Conservation (phyloP, 805 yeast genomes). For the Candida khao-thaluensis region DNA sequence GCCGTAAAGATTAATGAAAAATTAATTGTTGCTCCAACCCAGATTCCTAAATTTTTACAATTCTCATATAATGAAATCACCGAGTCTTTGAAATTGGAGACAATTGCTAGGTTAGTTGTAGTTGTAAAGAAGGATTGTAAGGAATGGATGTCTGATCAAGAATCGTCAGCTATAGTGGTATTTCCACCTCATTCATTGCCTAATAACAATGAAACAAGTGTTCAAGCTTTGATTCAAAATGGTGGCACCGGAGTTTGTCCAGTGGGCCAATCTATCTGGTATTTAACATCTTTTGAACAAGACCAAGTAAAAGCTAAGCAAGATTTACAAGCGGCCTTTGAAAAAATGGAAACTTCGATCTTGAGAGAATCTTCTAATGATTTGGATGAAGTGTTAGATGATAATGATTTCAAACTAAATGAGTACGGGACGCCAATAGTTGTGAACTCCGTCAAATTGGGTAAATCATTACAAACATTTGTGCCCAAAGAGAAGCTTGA, state of each 20-base stretch:
- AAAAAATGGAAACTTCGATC: constrained; percentile 75
- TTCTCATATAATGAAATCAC: constrained; percentile 41
- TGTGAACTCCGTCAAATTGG: constrained; percentile 78
- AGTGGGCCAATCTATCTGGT: constrained; percentile 86
- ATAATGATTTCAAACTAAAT: constrained; percentile 41
- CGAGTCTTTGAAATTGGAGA: constrained; percentile 45
- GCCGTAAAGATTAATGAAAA: constrained; percentile 75
- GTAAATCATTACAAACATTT: constrained; percentile 80
- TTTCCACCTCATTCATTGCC: constrained; percentile 85
- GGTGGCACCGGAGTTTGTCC: constrained; percentile 88
- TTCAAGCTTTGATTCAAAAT: constrained; percentile 85
- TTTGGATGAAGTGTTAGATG: constrained; percentile 49
- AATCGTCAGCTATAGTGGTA: constrained; percentile 81
- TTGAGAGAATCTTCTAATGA: constrained; percentile 68
- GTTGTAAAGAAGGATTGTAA: constrained; percentile 83
- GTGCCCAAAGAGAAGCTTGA: constrained; percentile 71
- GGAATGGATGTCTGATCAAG: constrained; percentile 89
- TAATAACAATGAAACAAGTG: constrained; percentile 63
- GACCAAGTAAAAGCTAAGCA: constrained; percentile 64
- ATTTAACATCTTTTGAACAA: constrained; percentile 71
- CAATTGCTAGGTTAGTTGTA: constrained; percentile 73
- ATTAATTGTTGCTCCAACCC: constrained; percentile 74
- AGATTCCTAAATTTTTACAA: constrained; percentile 41
- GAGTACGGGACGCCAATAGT: constrained; percentile 57
- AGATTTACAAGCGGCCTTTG: constrained; percentile 78